phyloP scores from a whole-genome alignment of 345 rosid genomes.

The Euphorbia pulcherrima region DNA sequence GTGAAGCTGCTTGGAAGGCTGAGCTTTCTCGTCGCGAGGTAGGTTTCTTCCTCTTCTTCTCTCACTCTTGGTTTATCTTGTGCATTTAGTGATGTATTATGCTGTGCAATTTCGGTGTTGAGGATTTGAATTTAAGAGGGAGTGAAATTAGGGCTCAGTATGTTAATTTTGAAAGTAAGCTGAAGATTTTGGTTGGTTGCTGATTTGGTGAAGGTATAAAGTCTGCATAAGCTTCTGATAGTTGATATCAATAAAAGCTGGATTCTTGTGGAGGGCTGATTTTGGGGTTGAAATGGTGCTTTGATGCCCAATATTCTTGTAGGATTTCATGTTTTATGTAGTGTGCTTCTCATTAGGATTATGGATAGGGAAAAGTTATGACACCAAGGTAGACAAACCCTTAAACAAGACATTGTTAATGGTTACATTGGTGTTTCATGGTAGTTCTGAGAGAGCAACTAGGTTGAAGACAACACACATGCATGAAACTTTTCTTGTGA shows the following conservation, averaged over 20 bases:
- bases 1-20: constrained; percentile 98
- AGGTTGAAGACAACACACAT: no score
- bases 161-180: background rate
- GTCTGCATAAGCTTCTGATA: background rate
- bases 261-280: background rate
- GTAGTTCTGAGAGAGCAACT: no score
- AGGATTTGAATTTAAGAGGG: background rate
- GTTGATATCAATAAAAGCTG: background rate
- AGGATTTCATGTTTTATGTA: no score
- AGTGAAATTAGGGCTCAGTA: background rate
- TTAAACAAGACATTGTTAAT: no score
- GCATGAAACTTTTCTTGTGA: no score
- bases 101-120: background rate
- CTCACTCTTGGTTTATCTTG: background rate
- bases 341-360: no score
- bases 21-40: constrained; percentile 98
- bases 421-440: no score
- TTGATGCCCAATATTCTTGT: background rate
- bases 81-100: background rate
- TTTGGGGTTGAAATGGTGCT: background rate
- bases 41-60: constrained; percentile 35
- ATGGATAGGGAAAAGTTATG: no score
- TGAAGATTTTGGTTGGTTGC: background rate
- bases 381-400: no score
- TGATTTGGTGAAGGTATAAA: background rate